Evolutionary conservation across 441 rosid species (phyloP), one percentile per base, ranked within the genome.

Genomic region (California macrophylla): DNA sequence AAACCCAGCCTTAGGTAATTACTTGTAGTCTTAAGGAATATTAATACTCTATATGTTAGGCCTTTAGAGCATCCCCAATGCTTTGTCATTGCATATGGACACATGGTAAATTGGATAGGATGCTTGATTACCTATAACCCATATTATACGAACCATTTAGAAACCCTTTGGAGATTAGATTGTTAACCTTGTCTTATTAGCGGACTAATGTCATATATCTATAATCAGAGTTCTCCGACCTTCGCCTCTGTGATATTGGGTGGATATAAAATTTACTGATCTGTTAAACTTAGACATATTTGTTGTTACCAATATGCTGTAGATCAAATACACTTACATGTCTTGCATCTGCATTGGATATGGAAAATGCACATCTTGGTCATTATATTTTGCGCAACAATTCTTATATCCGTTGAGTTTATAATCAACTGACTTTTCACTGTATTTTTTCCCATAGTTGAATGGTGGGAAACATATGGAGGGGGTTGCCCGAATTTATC

Each of bases 381-480:
- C 34, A 30, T 30, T 30, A 4, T 30, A 6, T 30, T 30, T 30
- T 30, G 34, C 6, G 34, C 34, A 30, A 30, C 34, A 12, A 3
- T n/a, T 3, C 18, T 13, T 45, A 13, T 42, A 42, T 42, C n/a
- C 6, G 34, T 6, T 20, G 61, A 18, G 61, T 18, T 56, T 25
- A 26, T 4, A 3, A 52, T 36, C 67, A 52, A 47, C 72, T 77
- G 47, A 69, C 21, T 36, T 32, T 36, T 47, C 45, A 6, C 8
- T 64, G 13, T 56, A 16, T 56, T 56, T 3, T 56, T 56, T 56
- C 28, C 15, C 5, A 20, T 71, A 94, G 99, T 85, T 76, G 98
- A 94, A 77, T 94, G 98, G 98, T 94, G 98, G 98, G 83, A 88
- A 72, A 84, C 96, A 3, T 92, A 89, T 75, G 98, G 94, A 56